Conservation (phyloP, 2,329 filamentous ascomycete genomes). For the Venturia nashicola region DNA sequence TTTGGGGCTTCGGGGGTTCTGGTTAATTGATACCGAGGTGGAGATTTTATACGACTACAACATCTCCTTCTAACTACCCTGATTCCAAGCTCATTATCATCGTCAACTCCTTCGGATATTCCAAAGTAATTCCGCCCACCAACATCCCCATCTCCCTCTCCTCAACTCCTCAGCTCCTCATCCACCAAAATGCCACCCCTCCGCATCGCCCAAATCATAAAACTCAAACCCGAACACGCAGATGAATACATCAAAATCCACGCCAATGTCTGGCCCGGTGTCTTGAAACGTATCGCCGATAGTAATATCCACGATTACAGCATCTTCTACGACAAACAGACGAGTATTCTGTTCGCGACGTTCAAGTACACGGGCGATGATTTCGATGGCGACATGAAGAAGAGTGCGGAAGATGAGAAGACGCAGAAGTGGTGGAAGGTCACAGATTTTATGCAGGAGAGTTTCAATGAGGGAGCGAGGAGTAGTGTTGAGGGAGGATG, state of each 20-base stretch:
- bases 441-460: neutral
- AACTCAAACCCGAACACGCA: neutral
- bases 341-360: neutral
- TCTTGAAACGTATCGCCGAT: neutral
- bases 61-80: neutral
- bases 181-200: neutral
- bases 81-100: too few species aligned
- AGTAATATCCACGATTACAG: neutral
- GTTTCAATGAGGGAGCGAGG: neutral
- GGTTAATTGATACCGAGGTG: neutral
- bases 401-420: neutral
- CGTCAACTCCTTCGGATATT: too few species aligned
- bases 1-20: neutral
- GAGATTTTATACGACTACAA: neutral
- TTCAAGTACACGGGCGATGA: slow-evolving; percentile 1
- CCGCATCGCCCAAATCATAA: neutral
- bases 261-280: neutral
- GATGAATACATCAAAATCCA: slow-evolving; percentile 2
- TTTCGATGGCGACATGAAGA: slow-evolving; percentile 1
- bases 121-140: too few species aligned
- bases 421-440: slow-evolving; percentile 1
- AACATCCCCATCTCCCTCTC: too few species aligned
- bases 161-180: too few species aligned
- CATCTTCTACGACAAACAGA: slow-evolving; percentile 1
- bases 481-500: neutral